Conservation (phyloP, 768 basidiomycete species). For the Rhodotorula paludigena region DNA sequence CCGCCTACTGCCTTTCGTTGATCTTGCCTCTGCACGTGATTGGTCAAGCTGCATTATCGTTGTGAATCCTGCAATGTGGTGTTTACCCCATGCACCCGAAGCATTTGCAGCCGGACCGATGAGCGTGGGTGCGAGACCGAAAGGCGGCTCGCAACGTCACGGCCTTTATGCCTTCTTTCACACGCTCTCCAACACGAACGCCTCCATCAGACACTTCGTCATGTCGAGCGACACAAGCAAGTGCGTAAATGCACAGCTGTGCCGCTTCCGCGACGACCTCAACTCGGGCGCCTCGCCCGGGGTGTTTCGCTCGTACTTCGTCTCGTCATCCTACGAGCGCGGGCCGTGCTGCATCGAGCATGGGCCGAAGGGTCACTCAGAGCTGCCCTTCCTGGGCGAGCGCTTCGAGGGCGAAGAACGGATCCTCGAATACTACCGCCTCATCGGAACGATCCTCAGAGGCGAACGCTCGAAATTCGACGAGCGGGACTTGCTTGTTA, state of each 20-base stretch:
- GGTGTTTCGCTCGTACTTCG: conserved; percentile 1
- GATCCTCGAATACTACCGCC: neutral
- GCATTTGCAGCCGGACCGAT: no score
- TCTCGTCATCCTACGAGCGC: neutral
- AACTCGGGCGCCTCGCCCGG: neutral
- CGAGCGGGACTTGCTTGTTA: neutral
- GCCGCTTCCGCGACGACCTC: neutral
- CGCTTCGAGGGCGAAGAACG: neutral
- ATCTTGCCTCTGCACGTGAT: no score
- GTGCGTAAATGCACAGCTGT: neutral
- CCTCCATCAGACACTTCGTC: no score
- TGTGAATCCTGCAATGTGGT: no score
- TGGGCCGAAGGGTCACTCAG: neutral
- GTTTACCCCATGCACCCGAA: no score
- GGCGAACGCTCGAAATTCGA: neutral
- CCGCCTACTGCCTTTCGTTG: neutral
- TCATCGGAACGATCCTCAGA: neutral
- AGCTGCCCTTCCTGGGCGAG: conserved; percentile 11
- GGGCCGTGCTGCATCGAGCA: conserved; percentile 8
- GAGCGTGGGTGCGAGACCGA: no score
- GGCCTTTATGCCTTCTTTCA: no score
- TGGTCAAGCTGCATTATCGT: no score
- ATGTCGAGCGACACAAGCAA: no score
- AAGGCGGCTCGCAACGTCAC: no score
- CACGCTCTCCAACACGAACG: no score